Evolutionary conservation across 371 early-diverging fungal genomes (phyloP).

Genomic region (Phascolomyces articulosus): DNA sequence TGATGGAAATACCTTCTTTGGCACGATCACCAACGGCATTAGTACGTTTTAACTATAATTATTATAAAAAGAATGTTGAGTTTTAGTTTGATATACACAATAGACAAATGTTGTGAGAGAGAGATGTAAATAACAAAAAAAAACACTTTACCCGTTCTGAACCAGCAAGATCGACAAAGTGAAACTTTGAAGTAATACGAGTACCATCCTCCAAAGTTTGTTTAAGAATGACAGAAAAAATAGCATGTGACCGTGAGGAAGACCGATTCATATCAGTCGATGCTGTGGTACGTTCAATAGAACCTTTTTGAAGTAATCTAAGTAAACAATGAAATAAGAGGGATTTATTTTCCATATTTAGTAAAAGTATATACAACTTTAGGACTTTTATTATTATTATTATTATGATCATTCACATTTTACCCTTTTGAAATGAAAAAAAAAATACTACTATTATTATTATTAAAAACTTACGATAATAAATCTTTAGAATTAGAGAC

Average conservation of each 20-base stretch:
- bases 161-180: slow-evolving; percentile 98
- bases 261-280: slow-evolving; percentile 96
- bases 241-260: slow-evolving; percentile 97
- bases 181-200: slow-evolving; percentile 74
- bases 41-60: slow-evolving; percentile 82
- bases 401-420: too few species aligned
- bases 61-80: slow-evolving; percentile 2
- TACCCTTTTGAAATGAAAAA: too few species aligned
- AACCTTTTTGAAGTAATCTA: slow-evolving; percentile 73
- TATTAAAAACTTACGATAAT: slow-evolving; percentile 50
- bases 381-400: too few species aligned
- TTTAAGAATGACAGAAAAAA: slow-evolving; percentile 84
- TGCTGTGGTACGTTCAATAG: slow-evolving; percentile 88
- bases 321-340: too few species aligned
- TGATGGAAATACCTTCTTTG: slow-evolving; percentile 98
- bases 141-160: slow-evolving; percentile 68
- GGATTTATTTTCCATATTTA: background rate
- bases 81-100: too few species aligned
- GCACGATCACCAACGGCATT: slow-evolving; percentile 91
- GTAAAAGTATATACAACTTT: background rate
- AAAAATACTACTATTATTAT: background rate
- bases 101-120: background rate
- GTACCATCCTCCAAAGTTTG: slow-evolving; percentile 42
- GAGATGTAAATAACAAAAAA: background rate
- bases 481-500: slow-evolving; percentile 78